A percentile compares a stretch with the other conserved stretches of the same genome.
Evolutionary conservation across 805 yeast genomes (phyloP).

Genomic region (Ogataea parapolymorpha): DNA sequence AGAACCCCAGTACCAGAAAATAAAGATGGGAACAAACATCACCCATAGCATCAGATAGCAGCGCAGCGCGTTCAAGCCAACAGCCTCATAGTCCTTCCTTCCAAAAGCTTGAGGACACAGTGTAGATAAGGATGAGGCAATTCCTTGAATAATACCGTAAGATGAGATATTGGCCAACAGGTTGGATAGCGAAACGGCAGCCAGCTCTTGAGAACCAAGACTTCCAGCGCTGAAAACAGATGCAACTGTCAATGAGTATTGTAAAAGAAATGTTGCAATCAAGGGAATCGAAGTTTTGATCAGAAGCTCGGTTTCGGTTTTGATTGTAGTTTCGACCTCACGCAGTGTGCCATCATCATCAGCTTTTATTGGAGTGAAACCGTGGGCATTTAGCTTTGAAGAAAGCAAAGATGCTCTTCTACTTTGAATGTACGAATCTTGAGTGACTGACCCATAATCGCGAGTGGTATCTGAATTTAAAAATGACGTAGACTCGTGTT

Average conservation of each 20-base stretch:
- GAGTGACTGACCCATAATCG: conserved; percentile 22
- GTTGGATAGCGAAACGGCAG: conserved; percentile 57
- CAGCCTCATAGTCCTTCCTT: conserved; percentile 45
- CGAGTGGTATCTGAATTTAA: conserved; percentile 11
- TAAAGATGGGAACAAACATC: conserved; percentile 38
- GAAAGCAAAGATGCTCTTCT: conserved; percentile 28
- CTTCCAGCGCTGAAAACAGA: conserved; percentile 57
- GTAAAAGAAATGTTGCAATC: conserved; percentile 49
- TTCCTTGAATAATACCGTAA: conserved; percentile 54
- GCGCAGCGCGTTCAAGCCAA: conserved; percentile 49
- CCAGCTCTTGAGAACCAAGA: conserved; percentile 52
- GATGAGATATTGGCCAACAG: conserved; percentile 57
- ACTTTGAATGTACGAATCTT: conserved; percentile 22
- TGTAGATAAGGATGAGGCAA: conserved; percentile 55
- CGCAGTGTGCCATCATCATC: conserved; percentile 24
- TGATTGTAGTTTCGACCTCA: conserved; percentile 40
- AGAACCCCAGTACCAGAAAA: conserved; percentile 39
- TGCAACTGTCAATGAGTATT: conserved; percentile 50
- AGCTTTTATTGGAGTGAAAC: conserved; percentile 20
- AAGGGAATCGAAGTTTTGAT: conserved; percentile 45
- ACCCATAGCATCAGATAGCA: conserved; percentile 44
- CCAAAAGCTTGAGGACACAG: conserved; percentile 61
- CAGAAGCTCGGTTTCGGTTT: conserved; percentile 38
- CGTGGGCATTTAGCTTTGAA: conserved; percentile 8
- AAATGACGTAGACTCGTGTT: conserved; percentile 9